A percentile compares a stretch with the other conserved stretches of the same genome.
phyloP scores from a whole-genome alignment of 768 basidiomycete species.

The Phaffia australis region DNA sequence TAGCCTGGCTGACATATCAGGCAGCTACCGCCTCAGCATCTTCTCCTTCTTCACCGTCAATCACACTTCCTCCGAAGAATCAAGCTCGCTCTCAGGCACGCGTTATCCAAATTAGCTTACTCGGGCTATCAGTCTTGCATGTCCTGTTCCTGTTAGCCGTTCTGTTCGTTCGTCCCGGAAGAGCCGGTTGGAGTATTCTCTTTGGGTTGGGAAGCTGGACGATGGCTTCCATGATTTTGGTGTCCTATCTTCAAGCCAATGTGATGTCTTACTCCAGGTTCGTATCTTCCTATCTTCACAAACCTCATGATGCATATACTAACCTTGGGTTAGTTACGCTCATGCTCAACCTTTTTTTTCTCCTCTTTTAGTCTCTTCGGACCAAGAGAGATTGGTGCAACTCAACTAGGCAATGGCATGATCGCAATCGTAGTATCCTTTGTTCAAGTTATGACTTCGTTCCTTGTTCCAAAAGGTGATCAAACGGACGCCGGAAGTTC shows the following conservation, averaged over 20 bases:
- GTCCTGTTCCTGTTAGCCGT: background rate
- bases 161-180: background rate
- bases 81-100: too few species aligned
- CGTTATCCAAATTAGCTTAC: too few species aligned
- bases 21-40: too few species aligned
- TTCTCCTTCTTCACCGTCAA: too few species aligned
- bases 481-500: background rate
- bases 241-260: slow-evolving; percentile 7
- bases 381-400: slow-evolving; percentile 6
- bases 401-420: slow-evolving; percentile 7
- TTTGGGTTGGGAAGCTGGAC: slow-evolving; percentile 7
- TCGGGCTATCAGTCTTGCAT: background rate
- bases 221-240: background rate
- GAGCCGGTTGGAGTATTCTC: background rate
- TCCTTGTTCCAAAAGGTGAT: background rate
- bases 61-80: too few species aligned
- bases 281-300: background rate
- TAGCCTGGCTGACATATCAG: slow-evolving; percentile 16
- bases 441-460: slow-evolving; percentile 1
- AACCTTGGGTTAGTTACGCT: too few species aligned
- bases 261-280: slow-evolving; percentile 16
- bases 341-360: too few species aligned
- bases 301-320: too few species aligned
- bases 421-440: slow-evolving; percentile 7
- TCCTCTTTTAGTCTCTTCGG: slow-evolving; percentile 4